These are phyloP conservation scores for Penicillium sp. DNA, from an alignment of 2,329 filamentous ascomycete species.

Conservation along the genomic window DNA sequence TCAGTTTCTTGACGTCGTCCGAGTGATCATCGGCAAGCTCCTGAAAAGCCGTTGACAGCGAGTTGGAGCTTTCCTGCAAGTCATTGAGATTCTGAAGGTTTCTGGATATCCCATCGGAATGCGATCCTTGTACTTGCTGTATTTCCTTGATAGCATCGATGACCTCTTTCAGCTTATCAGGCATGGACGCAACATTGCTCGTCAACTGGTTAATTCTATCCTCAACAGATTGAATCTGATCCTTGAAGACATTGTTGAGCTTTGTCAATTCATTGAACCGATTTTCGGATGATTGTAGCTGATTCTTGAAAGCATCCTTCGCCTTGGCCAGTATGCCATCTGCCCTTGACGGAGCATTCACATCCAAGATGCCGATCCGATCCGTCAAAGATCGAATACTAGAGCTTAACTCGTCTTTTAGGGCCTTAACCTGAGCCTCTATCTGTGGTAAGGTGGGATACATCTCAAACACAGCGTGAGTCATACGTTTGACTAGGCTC, in stretches of 20 bases:
- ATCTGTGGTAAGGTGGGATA: constrained; percentile 25
- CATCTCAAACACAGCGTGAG: constrained; percentile 35
- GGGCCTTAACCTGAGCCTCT: background rate
- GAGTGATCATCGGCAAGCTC: constrained; percentile 1
- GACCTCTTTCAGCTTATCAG: background rate
- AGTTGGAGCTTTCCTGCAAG: constrained; percentile 3
- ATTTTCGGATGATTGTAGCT: background rate
- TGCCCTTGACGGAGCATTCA: background rate
- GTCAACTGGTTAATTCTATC: background rate
- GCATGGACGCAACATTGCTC: background rate
- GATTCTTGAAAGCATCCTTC: background rate
- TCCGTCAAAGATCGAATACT: background rate
- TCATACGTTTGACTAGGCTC: constrained; percentile 35
- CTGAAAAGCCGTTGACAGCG: constrained; percentile 5
- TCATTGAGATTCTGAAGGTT: constrained; percentile 1
- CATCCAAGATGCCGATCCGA: background rate
- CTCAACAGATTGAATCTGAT: background rate
- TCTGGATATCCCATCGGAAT: background rate
- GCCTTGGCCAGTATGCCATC: background rate
- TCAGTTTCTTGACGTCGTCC: background rate
- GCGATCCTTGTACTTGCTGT: background rate
- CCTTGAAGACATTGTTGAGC: background rate
- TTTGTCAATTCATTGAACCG: background rate
- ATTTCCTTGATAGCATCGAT: background rate
- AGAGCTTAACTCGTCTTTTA: background rate